A percentile compares a stretch with the other conserved stretches of the same genome.
phyloP scores from a whole-genome alignment of 352 stramenopile species.

The Thalassiosira hispida region DNA sequence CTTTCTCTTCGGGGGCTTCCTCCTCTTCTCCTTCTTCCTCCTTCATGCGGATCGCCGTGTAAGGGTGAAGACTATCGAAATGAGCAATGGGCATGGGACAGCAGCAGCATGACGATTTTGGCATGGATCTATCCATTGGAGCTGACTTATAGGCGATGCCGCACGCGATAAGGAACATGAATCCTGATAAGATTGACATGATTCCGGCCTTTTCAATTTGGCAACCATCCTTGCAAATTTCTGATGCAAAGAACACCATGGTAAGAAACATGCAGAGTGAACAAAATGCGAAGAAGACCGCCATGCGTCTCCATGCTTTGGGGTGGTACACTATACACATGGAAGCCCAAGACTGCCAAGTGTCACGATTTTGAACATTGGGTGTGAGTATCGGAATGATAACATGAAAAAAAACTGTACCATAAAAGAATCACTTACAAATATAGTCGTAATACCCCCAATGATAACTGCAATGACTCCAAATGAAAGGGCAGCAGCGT shows the following conservation, averaged over 20 bases:
- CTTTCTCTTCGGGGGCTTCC: too few species aligned
- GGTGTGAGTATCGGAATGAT: too few species aligned
- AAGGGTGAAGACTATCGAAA: too few species aligned
- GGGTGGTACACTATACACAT: slow-evolving; percentile 19
- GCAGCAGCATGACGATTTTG: too few species aligned
- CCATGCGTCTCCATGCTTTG: slow-evolving; percentile 7
- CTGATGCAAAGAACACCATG: slow-evolving; percentile 28
- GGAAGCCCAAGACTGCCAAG: background rate
- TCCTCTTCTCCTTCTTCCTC: too few species aligned
- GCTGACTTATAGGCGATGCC: background rate
- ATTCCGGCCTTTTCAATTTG: slow-evolving; percentile 15
- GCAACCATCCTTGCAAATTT: slow-evolving; percentile 19
- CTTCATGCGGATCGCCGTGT: too few species aligned
- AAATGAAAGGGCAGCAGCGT: slow-evolving; percentile 14
- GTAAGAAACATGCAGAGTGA: slow-evolving; percentile 18
- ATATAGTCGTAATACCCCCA: slow-evolving; percentile 18
- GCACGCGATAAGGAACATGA: slow-evolving; percentile 8
- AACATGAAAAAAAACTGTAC: too few species aligned
- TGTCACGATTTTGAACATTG: too few species aligned
- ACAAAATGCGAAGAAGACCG: background rate
- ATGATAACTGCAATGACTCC: slow-evolving; percentile 14
- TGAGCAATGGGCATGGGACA: too few species aligned
- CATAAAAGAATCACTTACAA: background rate
- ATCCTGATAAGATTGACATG: slow-evolving; percentile 6
- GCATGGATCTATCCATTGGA: too few species aligned